These are phyloP conservation scores for Akanthomyces dipterigenus DNA, from an alignment of 2,329 filamentous ascomycete species.

Conservation along the genomic window DNA sequence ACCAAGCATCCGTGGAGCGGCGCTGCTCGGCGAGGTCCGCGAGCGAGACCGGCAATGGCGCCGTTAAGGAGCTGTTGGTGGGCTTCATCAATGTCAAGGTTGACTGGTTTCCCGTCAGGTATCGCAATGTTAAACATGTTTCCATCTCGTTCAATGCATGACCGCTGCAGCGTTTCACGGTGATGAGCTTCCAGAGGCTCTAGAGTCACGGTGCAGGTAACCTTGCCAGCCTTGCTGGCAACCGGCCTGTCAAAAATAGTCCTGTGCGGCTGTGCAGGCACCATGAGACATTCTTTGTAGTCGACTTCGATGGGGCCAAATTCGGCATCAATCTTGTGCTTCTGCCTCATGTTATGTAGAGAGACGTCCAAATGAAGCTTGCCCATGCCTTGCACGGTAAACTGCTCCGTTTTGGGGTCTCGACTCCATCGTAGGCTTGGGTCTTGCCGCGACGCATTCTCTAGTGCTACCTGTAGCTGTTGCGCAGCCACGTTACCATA, in stretches of 20 bases:
- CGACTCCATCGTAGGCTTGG: conserved; percentile 80
- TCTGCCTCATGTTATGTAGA: conserved; percentile 76
- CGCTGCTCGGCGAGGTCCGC: conserved; percentile 74
- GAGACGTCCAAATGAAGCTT: conserved; percentile 93
- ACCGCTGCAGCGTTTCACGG: conserved; percentile 31
- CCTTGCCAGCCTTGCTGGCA: conserved; percentile 72
- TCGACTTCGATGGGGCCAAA: conserved; percentile 94
- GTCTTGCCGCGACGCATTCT: conserved; percentile 79
- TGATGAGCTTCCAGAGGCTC: conserved; percentile 48
- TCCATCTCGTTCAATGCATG: conserved; percentile 53
- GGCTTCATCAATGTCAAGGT: conserved; percentile 43
- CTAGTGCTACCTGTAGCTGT: conserved; percentile 67
- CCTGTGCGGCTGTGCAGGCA: conserved; percentile 47
- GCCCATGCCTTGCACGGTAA: conserved; percentile 91
- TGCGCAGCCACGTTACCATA: conserved; percentile 73
- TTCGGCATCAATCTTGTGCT: conserved; percentile 78
- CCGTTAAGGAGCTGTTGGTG: conserved; percentile 66
- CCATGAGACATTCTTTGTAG: conserved; percentile 76
- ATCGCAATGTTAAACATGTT: conserved; percentile 58
- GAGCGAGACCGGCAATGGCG: conserved; percentile 72
- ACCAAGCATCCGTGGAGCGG: conserved; percentile 73
- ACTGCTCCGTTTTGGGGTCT: conserved; percentile 88
- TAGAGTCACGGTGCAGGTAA: conserved; percentile 63
- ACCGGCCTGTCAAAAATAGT: conserved; percentile 71
- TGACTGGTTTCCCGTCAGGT: conserved; percentile 41